phyloP scores from a whole-genome alignment of 208 protist genomes.

The Eutreptiella sp. region DNA sequence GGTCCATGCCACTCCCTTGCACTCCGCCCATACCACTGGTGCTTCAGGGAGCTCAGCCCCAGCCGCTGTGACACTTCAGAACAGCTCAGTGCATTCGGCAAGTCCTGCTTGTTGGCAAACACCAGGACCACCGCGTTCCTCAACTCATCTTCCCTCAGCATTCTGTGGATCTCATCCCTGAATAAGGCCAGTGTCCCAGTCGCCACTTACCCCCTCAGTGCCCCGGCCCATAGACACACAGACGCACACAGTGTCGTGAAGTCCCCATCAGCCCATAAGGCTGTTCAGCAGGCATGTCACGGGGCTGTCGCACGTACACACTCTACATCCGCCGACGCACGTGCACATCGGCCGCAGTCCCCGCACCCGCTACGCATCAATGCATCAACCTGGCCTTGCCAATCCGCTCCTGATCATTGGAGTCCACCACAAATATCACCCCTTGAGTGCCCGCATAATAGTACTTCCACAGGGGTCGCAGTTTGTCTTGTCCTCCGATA shows the following conservation, averaged over 20 bases:
- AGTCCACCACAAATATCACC: slow-evolving; percentile 88
- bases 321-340: too few species aligned
- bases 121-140: slow-evolving; percentile 89
- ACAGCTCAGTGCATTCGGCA: slow-evolving; percentile 93
- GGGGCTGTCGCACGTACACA: too few species aligned
- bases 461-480: slow-evolving; percentile 87
- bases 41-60: slow-evolving; percentile 81
- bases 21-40: slow-evolving; percentile 85
- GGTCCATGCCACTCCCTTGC: too few species aligned
- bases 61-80: slow-evolving; percentile 93
- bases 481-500: slow-evolving; percentile 96
- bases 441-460: slow-evolving; percentile 91
- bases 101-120: slow-evolving; percentile 99
- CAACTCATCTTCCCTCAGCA: slow-evolving; percentile 95
- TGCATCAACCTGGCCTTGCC: slow-evolving; percentile 69
- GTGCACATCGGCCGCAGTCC: too few species aligned
- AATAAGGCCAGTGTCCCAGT: too few species aligned
- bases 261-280: too few species aligned
- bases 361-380: too few species aligned
- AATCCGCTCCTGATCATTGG: slow-evolving; percentile 66
- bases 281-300: too few species aligned
- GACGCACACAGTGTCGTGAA: too few species aligned
- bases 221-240: too few species aligned
- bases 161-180: slow-evolving; percentile 85
- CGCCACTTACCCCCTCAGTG: too few species aligned